Evolutionary conservation across 2,329 filamentous ascomycete species (phyloP).

Genomic region (Exophiala sp.): DNA sequence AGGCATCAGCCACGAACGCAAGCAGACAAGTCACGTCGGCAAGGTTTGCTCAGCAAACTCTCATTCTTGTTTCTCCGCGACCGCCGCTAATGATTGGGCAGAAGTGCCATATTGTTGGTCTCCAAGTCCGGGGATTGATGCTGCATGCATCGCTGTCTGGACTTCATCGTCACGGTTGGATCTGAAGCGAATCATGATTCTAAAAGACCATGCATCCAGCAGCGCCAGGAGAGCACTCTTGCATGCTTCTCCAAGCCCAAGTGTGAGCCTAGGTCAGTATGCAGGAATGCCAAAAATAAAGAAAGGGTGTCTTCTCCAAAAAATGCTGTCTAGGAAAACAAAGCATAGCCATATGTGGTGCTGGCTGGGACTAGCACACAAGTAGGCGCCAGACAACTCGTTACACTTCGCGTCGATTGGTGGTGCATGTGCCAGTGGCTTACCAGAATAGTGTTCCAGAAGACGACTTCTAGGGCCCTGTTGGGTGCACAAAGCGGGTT

Average conservation of each 20-base stretch:
- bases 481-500: background rate
- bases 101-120: background rate
- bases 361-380: background rate
- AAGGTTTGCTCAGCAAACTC: no score
- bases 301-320: background rate
- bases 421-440: background rate
- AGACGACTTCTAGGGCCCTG: background rate
- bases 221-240: background rate
- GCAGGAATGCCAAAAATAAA: background rate
- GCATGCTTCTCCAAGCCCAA: no score
- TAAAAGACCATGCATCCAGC: background rate
- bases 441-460: background rate
- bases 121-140: background rate
- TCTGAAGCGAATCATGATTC: background rate
- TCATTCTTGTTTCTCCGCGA: no score
- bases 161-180: background rate
- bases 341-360: background rate
- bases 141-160: background rate
- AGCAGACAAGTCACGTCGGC: slow-evolving; percentile 1
- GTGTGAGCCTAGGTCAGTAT: background rate
- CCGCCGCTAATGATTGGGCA: background rate
- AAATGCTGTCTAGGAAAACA: background rate
- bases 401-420: background rate
- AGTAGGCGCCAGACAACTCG: background rate
- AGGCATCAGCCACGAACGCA: slow-evolving; percentile 12